Evolutionary conservation across 495 filamentous ascomycete species (phyloP).

Genomic region (Pyrenula aspistea): DNA sequence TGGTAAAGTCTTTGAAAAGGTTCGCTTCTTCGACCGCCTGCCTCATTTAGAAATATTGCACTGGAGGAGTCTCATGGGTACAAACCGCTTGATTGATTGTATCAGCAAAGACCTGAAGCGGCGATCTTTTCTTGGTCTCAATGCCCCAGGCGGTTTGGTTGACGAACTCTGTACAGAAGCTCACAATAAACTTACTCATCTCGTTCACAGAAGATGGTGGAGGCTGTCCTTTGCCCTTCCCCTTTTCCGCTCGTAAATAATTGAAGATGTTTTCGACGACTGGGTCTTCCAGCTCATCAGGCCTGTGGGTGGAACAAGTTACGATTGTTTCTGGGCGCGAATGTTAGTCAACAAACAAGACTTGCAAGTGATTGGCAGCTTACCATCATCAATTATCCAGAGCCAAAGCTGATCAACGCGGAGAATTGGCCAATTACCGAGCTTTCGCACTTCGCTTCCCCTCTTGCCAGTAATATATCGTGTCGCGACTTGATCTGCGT

Average conservation of each 20-base stretch:
- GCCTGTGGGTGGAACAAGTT: background rate
- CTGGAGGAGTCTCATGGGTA: too few relatives aligned
- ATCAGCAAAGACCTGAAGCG: background rate
- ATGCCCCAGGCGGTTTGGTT: background rate
- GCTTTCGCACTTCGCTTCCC: background rate
- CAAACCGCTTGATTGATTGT: background rate
- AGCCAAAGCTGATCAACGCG: slow-evolving; percentile 53
- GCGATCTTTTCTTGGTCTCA: background rate
- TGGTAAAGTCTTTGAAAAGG: background rate
- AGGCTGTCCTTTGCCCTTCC: background rate
- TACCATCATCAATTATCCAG: slow-evolving; percentile 25
- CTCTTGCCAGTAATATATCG: slow-evolving; percentile 22
- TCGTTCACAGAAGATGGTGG: background rate
- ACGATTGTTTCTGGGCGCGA: background rate
- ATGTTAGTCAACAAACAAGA: too few relatives aligned
- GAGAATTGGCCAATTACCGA: too few relatives aligned
- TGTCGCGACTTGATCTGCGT: slow-evolving; percentile 52
- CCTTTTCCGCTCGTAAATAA: background rate
- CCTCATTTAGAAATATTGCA: too few relatives aligned
- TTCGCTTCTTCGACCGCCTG: background rate
- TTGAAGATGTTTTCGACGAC: background rate
- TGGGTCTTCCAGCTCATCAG: background rate
- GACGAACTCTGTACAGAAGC: background rate
- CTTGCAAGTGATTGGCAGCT: too few relatives aligned
- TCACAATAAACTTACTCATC: background rate